Conservation (phyloP, 169 alveolate species). For the Eimeria acervulina region DNA sequence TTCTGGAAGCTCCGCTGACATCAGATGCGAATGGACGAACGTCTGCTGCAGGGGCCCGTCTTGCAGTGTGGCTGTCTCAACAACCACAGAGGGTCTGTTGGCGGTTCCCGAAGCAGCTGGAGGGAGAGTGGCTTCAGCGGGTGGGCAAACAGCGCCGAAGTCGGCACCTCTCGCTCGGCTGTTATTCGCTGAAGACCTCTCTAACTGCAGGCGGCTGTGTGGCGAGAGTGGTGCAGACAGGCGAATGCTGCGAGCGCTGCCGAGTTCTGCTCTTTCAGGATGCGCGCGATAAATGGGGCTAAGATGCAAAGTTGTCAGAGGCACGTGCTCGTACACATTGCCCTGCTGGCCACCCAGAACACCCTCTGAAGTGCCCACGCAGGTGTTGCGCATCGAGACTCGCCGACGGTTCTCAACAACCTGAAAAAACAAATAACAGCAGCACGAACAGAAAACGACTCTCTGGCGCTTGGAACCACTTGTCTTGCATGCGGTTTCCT, state of each 20-base stretch:
- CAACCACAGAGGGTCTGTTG: background rate
- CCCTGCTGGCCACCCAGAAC: conserved; percentile 32
- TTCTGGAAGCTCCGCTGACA: conserved; percentile 23
- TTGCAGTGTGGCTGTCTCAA: conserved; percentile 9
- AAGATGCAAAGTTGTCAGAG: conserved; percentile 28
- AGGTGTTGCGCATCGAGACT: background rate
- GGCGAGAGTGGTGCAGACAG: conserved; percentile 23
- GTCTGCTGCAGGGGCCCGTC: conserved; percentile 29
- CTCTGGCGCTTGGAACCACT: background rate
- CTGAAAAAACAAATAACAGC: no score
- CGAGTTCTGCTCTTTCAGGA: background rate
- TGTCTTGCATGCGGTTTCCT: background rate
- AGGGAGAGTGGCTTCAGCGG: background rate
- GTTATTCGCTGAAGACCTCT: background rate
- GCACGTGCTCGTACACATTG: conserved; percentile 46
- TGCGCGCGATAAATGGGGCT: conserved; percentile 35
- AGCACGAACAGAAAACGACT: background rate
- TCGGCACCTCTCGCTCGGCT: background rate
- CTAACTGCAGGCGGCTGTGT: background rate
- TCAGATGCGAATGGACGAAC: background rate
- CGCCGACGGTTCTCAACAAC: background rate
- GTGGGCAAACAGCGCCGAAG: background rate
- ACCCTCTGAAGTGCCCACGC: conserved; percentile 50
- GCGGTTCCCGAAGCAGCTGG: background rate
- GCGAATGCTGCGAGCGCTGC: conserved; percentile 15